Evolutionary conservation across 2,329 filamentous ascomycete species (phyloP), one percentile per base, ranked within the genome.

Genomic region (Aureobasidium subglaciale): DNA sequence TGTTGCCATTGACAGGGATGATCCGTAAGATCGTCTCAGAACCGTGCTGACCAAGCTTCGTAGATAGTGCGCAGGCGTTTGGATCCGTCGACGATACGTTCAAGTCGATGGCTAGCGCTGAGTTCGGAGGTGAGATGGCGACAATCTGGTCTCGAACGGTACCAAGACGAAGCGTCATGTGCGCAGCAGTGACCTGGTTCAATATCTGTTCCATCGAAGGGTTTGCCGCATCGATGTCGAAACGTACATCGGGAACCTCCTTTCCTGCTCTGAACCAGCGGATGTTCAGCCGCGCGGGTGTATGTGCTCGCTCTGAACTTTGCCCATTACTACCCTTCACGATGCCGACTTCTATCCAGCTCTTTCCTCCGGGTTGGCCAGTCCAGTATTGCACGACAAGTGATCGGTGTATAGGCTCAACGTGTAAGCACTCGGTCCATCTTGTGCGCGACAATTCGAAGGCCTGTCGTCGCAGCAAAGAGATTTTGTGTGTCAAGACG

Each of bases 301-400:
- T 57, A 68, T 71, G 56, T 62, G 35, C 7, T 18, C n/a, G 40
- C 1, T 29, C 30, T 22, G 66, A 29, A 7, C 22, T 40, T n/a
- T 55, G 27, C 15, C 58, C 43, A 9, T 64, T 59, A 58, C 67
- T 74, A 29, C 85, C 85, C 65, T 85, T 90, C 58, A 84, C 79
- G 32, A 96, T 81, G 9, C 90, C 91, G 49, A 99, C 77, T 61
- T 97, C 85, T 45, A 99, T 77, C 92, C 93, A 99, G 68, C 85
- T 95, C 74, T 95, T 96, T 15, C 81, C 77, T 1, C 82, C 82
- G 56, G 79, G 78, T 63, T 84, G 82, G 49, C 81, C 79, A 15
- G 81, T 77, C 93, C 93, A 99, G 71, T 99, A 99, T 65, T 96
- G 91, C 30, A 99, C 81, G 9, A 90, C 83, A 57, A 99, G 75